These are phyloP conservation scores for Aspergillus spinulosporus DNA, from an alignment of 2,329 filamentous ascomycete species.

Conservation along the genomic window DNA sequence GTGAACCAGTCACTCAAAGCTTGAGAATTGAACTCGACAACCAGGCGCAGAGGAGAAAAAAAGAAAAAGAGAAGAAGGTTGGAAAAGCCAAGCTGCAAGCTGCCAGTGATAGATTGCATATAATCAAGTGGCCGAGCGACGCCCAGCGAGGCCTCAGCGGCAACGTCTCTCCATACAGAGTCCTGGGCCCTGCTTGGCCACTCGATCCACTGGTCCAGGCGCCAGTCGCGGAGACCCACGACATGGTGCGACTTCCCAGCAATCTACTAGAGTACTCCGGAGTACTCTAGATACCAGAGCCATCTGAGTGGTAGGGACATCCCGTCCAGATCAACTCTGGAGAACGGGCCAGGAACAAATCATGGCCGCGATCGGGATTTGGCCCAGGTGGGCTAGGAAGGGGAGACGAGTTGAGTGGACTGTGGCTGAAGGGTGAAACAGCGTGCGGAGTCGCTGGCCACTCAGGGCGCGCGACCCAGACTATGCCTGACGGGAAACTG, in stretches of 20 bases:
- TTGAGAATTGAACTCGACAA: constrained; percentile 7
- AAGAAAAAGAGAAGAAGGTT: constrained; percentile 7
- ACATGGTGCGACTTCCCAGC: constrained; percentile 10
- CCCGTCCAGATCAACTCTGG: constrained; percentile 1
- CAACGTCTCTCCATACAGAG: too few relatives aligned
- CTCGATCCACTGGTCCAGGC: constrained; percentile 1
- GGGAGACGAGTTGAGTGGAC: not conserved
- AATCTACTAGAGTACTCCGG: not conserved
- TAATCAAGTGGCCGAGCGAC: not conserved
- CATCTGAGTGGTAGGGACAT: constrained; percentile 2
- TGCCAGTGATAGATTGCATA: constrained; percentile 13
- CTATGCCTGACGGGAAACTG: not conserved
- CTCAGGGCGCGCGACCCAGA: not conserved
- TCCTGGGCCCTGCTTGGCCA: not conserved
- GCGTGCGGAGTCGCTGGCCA: constrained; percentile 11
- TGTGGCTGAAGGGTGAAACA: constrained; percentile 17
- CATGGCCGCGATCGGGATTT: not conserved
- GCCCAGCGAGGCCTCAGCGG: too few relatives aligned
- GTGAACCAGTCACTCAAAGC: constrained; percentile 16
- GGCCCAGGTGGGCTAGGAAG: not conserved
- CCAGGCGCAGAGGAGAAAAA: constrained; percentile 1
- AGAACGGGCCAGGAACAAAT: not conserved
- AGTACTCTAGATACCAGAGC: not conserved
- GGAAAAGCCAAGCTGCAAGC: not conserved
- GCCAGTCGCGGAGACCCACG: constrained; percentile 7